Percentiles rank a stretch among this genome's conserved stretches.
Conservation (phyloP, 352 stramenopile genomes). For the Phytophthora cajani region DNA sequence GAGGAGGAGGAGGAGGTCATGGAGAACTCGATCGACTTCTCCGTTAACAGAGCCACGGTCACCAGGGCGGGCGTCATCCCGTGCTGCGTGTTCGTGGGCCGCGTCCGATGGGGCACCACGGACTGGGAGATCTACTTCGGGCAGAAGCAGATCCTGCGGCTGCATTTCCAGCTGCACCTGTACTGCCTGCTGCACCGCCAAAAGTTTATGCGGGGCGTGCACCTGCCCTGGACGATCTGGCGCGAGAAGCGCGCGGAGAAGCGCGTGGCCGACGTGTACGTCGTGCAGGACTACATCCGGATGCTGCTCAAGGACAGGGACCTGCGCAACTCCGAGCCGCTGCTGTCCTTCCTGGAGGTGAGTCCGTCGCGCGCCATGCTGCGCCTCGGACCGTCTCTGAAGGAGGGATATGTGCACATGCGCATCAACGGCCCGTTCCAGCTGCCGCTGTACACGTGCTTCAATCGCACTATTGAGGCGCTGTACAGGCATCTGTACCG, state of each 20-base stretch:
- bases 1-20: slow-evolving; percentile 73
- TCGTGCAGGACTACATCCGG: slow-evolving; percentile 82
- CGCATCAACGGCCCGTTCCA: slow-evolving; percentile 89
- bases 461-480: slow-evolving; percentile 83
- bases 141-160: slow-evolving; percentile 83
- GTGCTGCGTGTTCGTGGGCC: slow-evolving; percentile 84
- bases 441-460: slow-evolving; percentile 84
- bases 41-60: slow-evolving; percentile 74
- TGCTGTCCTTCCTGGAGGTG: slow-evolving; percentile 84
- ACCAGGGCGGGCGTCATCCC: slow-evolving; percentile 72
- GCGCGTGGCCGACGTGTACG: slow-evolving; percentile 67
- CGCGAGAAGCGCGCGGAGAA: slow-evolving; percentile 82
- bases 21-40: slow-evolving; percentile 77
- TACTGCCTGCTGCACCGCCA: slow-evolving; percentile 60
- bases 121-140: slow-evolving; percentile 89
- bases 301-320: slow-evolving; percentile 66
- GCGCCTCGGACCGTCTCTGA: slow-evolving; percentile 77
- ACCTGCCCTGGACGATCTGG: slow-evolving; percentile 82
- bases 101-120: slow-evolving; percentile 76
- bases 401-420: slow-evolving; percentile 91
- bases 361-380: slow-evolving; percentile 79
- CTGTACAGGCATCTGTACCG: slow-evolving; percentile 87
- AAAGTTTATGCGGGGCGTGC: slow-evolving; percentile 51
- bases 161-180: slow-evolving; percentile 69
- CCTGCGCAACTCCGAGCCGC: slow-evolving; percentile 75